Conservation (phyloP, 2,329 filamentous ascomycete genomes). For the Hypoxylon sp. region DNA sequence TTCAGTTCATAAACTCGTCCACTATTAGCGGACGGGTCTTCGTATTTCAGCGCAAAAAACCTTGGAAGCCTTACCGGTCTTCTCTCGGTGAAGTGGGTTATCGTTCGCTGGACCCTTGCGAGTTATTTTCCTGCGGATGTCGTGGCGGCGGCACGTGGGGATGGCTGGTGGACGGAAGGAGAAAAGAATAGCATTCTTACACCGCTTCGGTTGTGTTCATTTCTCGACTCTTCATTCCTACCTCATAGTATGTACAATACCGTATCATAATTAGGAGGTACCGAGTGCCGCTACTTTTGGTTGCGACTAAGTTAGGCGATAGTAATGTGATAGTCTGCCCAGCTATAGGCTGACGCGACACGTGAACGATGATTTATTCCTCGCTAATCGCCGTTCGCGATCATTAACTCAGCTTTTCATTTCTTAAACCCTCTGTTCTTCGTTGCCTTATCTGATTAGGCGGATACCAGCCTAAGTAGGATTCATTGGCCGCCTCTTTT, state of each 20-base stretch:
- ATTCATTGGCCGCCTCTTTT: slow-evolving; percentile 17
- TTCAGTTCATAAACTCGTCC: neutral
- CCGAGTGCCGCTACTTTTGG: slow-evolving; percentile 24
- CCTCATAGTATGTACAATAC: neutral
- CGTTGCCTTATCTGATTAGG: neutral
- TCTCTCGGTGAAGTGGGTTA: slow-evolving; percentile 16
- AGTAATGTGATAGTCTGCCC: slow-evolving; percentile 22
- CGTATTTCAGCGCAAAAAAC: slow-evolving; percentile 3
- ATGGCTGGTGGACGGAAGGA: slow-evolving; percentile 30
- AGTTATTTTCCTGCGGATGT: slow-evolving; percentile 26
- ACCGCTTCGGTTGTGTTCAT: slow-evolving; percentile 19
- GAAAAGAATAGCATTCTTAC: slow-evolving; percentile 29
- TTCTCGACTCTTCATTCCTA: slow-evolving; percentile 5
- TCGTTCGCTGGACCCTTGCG: slow-evolving; percentile 24
- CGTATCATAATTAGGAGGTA: slow-evolving; percentile 18
- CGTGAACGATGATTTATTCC: slow-evolving; percentile 12
- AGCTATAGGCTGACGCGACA: slow-evolving; percentile 28
- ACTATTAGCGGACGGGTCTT: slow-evolving; percentile 9
- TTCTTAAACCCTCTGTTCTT: neutral
- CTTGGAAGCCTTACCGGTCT: slow-evolving; percentile 27
- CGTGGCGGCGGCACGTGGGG: slow-evolving; percentile 38
- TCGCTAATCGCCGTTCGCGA: slow-evolving; percentile 11
- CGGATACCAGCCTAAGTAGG: slow-evolving; percentile 29
- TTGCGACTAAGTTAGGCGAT: slow-evolving; percentile 4
- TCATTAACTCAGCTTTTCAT: slow-evolving; percentile 20